Conservation (phyloP, 192 early-diverging fungal species). For the Coemansia sp. region DNA sequence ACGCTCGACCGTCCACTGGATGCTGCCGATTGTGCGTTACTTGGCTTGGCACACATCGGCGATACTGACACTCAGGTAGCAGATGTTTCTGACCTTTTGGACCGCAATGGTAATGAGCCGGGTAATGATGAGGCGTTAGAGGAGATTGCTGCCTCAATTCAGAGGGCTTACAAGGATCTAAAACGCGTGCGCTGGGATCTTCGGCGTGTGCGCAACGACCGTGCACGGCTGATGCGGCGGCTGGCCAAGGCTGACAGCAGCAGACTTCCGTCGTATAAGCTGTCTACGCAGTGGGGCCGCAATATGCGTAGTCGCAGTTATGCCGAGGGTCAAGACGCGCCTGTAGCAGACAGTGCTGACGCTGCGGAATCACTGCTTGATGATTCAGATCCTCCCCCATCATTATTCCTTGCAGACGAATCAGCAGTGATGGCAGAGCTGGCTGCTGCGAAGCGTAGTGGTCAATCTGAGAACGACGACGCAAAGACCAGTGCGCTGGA, state of each 20-base stretch:
- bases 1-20: conserved; percentile 38
- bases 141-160: conserved; percentile 28
- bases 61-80: not conserved
- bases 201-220: conserved; percentile 25
- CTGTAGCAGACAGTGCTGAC: conserved; percentile 1
- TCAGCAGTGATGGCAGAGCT: conserved; percentile 26
- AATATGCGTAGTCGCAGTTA: conserved; percentile 38
- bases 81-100: not conserved
- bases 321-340: conserved; percentile 15
- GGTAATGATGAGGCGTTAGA: conserved; percentile 35
- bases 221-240: conserved; percentile 39
- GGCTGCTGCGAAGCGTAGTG: conserved; percentile 2
- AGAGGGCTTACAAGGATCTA: conserved; percentile 26
- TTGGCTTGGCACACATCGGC: conserved; percentile 1
- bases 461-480: not conserved
- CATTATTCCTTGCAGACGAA: conserved; percentile 35
- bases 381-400: conserved; percentile 34
- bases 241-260: conserved; percentile 33
- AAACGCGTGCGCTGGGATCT: conserved; percentile 34
- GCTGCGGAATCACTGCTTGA: conserved; percentile 6
- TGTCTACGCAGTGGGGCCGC: conserved; percentile 38
- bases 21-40: conserved; percentile 10
- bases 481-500: conserved; percentile 2
- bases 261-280: conserved; percentile 46
- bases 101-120: conserved; percentile 6